These are phyloP conservation scores for Thalassiosira livingstoniorum DNA, from an alignment of 352 stramenopile genomes.

Conservation along the genomic window DNA sequence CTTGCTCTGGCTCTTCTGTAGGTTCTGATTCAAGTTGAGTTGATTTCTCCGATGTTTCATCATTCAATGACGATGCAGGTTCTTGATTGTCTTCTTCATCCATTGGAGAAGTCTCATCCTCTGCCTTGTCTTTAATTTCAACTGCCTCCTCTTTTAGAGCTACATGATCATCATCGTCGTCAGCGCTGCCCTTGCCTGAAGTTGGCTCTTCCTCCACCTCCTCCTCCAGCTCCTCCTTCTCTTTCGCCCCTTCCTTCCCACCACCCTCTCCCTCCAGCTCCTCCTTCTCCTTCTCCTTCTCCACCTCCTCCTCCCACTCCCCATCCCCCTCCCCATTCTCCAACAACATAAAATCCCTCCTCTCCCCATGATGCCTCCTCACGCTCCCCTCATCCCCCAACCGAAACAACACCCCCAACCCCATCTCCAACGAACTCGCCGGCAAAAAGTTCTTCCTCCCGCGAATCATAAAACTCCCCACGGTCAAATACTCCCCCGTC, in stretches of 20 bases:
- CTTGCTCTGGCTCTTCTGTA: slow-evolving; percentile 7
- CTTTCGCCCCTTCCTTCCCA: slow-evolving; percentile 6
- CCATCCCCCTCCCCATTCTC: slow-evolving; percentile 48
- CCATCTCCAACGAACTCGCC: slow-evolving; percentile 80
- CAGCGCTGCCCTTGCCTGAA: background rate
- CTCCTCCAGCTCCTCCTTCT: slow-evolving; percentile 35
- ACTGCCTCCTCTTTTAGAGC: background rate
- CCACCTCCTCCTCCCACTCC: slow-evolving; percentile 10
- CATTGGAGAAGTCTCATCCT: background rate
- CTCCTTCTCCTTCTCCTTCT: slow-evolving; percentile 7
- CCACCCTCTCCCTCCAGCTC: background rate
- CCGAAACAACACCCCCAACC: slow-evolving; percentile 80
- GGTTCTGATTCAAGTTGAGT: background rate
- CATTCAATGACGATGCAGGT: background rate
- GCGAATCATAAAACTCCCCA: slow-evolving; percentile 95
- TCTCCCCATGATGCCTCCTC: slow-evolving; percentile 79
- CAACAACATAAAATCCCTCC: slow-evolving; percentile 80
- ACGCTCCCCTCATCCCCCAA: slow-evolving; percentile 80
- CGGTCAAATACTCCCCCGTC: slow-evolving; percentile 95
- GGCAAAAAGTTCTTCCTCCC: slow-evolving; percentile 84
- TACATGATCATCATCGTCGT: background rate
- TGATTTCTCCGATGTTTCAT: background rate
- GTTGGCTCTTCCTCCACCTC: slow-evolving; percentile 12
- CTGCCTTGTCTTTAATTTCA: too few relatives aligned
- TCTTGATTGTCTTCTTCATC: background rate